phyloP scores from a whole-genome alignment of 495 filamentous ascomycete genomes.

The Xylaria curta region DNA sequence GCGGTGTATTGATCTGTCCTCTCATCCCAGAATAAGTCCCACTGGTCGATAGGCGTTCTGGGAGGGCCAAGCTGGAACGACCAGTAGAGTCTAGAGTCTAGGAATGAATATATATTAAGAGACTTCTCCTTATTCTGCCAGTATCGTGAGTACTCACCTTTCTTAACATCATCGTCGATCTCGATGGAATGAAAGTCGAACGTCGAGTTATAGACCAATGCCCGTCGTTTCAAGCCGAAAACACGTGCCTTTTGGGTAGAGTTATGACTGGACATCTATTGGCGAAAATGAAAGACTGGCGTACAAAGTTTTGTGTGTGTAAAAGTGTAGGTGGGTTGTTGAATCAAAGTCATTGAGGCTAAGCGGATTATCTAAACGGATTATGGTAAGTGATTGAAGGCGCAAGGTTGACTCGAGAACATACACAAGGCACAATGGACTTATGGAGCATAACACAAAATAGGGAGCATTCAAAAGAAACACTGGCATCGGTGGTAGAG shows the following conservation, averaged over 20 bases:
- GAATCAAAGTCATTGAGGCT: background rate
- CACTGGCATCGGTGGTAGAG: no score
- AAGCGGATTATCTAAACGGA: background rate
- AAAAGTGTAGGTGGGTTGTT: background rate
- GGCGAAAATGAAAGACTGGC: background rate
- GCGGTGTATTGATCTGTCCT: background rate
- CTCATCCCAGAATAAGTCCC: constrained; percentile 15
- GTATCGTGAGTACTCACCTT: background rate
- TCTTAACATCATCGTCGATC: background rate
- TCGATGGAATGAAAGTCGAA: background rate
- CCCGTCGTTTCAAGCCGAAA: constrained; percentile 9
- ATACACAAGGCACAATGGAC: no score
- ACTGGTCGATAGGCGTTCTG: background rate
- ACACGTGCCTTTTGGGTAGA: background rate
- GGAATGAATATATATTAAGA: background rate
- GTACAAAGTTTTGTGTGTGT: background rate
- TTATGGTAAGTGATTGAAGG: background rate
- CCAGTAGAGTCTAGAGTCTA: constrained; percentile 11
- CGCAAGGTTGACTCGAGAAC: background rate
- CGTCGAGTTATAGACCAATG: background rate
- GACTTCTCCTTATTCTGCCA: background rate
- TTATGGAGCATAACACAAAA: no score
- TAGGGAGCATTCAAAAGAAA: no score
- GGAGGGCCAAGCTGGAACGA: constrained; percentile 14
- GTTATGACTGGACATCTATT: background rate